Evolutionary conservation across 2,329 filamentous ascomycete genomes (phyloP).

Genomic region (Alternaria panax): DNA sequence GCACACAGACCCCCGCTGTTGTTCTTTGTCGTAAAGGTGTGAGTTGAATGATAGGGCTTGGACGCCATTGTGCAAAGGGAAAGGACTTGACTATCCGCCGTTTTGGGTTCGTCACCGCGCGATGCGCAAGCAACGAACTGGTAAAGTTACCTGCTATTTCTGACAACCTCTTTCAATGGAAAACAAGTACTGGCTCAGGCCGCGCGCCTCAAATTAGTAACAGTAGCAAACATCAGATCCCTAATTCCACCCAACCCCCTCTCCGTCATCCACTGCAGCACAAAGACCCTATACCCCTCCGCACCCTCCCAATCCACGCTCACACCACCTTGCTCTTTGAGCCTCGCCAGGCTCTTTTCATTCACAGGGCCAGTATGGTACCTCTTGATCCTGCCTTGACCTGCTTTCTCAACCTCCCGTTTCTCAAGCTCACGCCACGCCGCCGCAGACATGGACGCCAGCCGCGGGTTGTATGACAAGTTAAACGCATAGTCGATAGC

Average conservation of each 20-base stretch:
- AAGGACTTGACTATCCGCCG: no score
- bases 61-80: no score
- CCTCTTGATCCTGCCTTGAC: conserved; percentile 28
- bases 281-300: conserved; percentile 76
- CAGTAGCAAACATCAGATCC: conserved; percentile 79
- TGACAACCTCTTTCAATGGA: not conserved
- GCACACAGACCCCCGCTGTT: no score
- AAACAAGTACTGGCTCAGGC: no score
- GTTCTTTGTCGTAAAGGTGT: no score
- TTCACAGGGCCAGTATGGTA: conserved; percentile 67
- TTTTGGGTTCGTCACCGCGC: no score
- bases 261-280: conserved; percentile 71
- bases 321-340: conserved; percentile 71
- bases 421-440: conserved; percentile 59
- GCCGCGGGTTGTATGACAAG: conserved; percentile 55
- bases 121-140: no score
- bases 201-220: conserved; percentile 70
- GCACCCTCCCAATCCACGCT: conserved; percentile 75
- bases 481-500: conserved; percentile 54
- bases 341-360: conserved; percentile 67
- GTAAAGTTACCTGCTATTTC: no score
- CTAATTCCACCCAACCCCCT: conserved; percentile 71
- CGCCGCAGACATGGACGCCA: conserved; percentile 56
- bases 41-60: no score
- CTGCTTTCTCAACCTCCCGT: conserved; percentile 46